Base-by-base conservation (phyloP, 2,329 filamentous ascomycete genomes). In the Aspergillus luchuensis region DNA sequence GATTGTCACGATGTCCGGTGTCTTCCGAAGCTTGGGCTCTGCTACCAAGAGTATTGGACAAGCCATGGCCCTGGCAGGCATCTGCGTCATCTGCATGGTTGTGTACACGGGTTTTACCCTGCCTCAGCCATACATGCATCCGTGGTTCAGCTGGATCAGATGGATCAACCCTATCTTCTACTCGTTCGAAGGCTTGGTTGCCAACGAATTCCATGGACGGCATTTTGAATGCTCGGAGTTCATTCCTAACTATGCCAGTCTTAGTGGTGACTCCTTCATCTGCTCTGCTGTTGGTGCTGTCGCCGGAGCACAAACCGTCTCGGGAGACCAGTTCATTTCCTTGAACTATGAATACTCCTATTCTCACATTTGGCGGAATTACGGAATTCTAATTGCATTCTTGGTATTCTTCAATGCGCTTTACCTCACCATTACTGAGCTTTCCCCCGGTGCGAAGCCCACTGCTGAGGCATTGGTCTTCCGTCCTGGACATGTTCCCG, bases 131-230 rank as follows among this genome's bases (percentile, higher is more conserved):
- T 69, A 93, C 76, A 94, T 91, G 89, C 82, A 88, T 6, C 84
- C 79, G 0, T 96, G 91, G 90, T 89, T 89, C 69, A 82, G 86
- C 59, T 96, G 91, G 91, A 85, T 95, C 56, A 88, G 88, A 70
- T 92, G 90, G 73, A 78, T 94, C 33, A 89, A 95, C 61, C 91
- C 91, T 2, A 83, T 96, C 3, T 87, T 85, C 2, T 96, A 95
- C 63, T 87, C 88, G 0, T 96, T 96, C 68, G 91, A 96, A 73
- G 80, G 88, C 0, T 81, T 96, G 25, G 88, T 95, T 81, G 84
- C 91, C 63, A 96, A 96, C 75, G 92, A 96, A 74, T 96, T 96
- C 63, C 76, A 87, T 67, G 79, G 80, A 57, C 85, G 87, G 15
- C 67, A 87, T 0, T 94, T 89, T 69, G 56, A 62, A 2, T 86